A percentile compares a stretch with the other conserved stretches of the same genome.
These are phyloP conservation scores for Cyclospora cayetanensis DNA, from an alignment of 169 alveolate genomes.

Conservation along the genomic window DNA sequence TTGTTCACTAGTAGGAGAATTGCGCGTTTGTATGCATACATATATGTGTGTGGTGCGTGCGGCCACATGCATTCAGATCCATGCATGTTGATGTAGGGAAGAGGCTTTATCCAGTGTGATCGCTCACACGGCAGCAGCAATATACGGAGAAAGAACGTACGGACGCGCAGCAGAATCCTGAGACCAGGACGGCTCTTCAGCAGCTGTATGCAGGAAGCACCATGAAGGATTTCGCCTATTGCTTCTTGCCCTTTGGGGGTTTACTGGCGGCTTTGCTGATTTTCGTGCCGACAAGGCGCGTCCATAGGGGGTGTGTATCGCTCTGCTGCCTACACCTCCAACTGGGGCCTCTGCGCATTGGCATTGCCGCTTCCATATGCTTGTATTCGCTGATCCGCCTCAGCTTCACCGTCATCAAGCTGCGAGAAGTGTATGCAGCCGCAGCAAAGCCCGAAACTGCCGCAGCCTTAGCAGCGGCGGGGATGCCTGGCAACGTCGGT, in stretches of 20 bases:
- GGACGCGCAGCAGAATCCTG: too few species aligned
- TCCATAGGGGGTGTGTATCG: background rate
- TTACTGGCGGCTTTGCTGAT: background rate
- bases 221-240: slow-evolving; percentile 45
- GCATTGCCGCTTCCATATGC: background rate
- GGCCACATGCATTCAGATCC: too few species aligned
- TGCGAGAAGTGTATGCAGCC: slow-evolving; percentile 45
- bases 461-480: slow-evolving; percentile 26
- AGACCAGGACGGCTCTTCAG: too few species aligned
- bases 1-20: too few species aligned
- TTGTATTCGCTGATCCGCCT: background rate
- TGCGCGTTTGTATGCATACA: too few species aligned
- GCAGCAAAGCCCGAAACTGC: slow-evolving; percentile 3
- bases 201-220: background rate
- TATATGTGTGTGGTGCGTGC: too few species aligned
- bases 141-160: too few species aligned
- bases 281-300: background rate
- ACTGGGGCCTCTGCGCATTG: background rate
- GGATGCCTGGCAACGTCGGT: background rate
- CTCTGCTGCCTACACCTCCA: slow-evolving; percentile 37
- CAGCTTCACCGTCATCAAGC: background rate
- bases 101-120: too few species aligned
- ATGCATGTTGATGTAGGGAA: too few species aligned
- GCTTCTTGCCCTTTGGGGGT: slow-evolving; percentile 21
- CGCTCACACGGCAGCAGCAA: too few species aligned